These are phyloP conservation scores for Microascus cirrosus DNA, from an alignment of 2,329 filamentous ascomycete species.

Conservation along the genomic window DNA sequence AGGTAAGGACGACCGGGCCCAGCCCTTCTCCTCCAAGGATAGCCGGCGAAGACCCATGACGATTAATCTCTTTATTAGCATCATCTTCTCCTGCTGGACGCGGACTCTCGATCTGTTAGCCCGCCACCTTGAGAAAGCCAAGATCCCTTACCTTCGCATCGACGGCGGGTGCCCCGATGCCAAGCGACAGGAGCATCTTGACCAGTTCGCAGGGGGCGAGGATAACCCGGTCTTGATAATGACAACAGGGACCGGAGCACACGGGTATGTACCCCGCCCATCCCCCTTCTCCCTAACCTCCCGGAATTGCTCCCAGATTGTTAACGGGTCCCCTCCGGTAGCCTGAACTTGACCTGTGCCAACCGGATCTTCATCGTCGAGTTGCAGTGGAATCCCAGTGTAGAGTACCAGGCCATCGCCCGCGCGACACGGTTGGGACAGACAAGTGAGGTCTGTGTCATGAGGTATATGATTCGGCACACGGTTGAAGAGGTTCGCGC, in stretches of 20 bases:
- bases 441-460: slow-evolving; percentile 25
- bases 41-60: too few species aligned
- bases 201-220: slow-evolving; percentile 19
- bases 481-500: slow-evolving; percentile 30
- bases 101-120: slow-evolving; percentile 25
- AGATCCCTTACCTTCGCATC: slow-evolving; percentile 23
- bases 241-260: slow-evolving; percentile 39
- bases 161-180: slow-evolving; percentile 28
- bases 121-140: slow-evolving; percentile 14
- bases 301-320: not conserved
- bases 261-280: slow-evolving; percentile 23
- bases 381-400: slow-evolving; percentile 41
- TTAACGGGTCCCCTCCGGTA: slow-evolving; percentile 6
- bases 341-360: slow-evolving; percentile 33
- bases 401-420: slow-evolving; percentile 39
- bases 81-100: slow-evolving; percentile 36
- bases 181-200: slow-evolving; percentile 23
- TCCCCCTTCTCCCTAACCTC: not conserved
- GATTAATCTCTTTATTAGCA: slow-evolving; percentile 17
- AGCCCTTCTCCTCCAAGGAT: too few species aligned
- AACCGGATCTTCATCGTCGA: slow-evolving; percentile 39
- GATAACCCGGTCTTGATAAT: slow-evolving; percentile 31
- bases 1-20: too few species aligned
- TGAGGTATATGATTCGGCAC: slow-evolving; percentile 28
- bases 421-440: slow-evolving; percentile 36